Base-by-base conservation (phyloP, 306 rosid genomes). In the Pyrus betulifolia region DNA sequence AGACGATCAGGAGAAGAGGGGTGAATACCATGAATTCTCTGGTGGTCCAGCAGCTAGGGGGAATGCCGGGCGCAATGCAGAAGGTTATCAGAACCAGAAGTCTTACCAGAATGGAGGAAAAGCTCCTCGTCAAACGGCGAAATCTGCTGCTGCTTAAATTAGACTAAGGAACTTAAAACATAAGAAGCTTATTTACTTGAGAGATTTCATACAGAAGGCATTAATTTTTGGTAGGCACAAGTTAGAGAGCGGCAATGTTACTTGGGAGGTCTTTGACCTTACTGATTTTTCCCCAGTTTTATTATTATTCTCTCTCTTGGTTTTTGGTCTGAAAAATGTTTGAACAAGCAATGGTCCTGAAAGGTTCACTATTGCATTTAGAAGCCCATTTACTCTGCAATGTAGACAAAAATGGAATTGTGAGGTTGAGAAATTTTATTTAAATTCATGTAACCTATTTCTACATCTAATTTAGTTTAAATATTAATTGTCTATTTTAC, bases 1-100 rank as follows among this genome's bases (percentile, higher is more conserved):
- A 82, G 86, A 87, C 17, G 97, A 93, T 45, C 80, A 76, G 22
- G 95, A 90, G 72, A 88, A 72, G 80, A 88, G 71, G 82, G 86
- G 89, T 3, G 76, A 8, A 31, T 31, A 31, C 3, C 45, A 82
- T 7, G 93, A 90, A 44, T 86, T 84, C 78, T 70, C 89, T 14
- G 83, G 89, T 14, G 83, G 89, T 49, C 80, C 88, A 27, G 70
- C 91, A 22, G 70, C 90, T 44, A 82, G 83, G 74, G 82, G 69
- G 38, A 85, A 73, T 67, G 54, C 22, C 3, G 86, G 81, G 4
- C 86, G 79, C 76, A 83, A 82, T 62, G 91, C 75, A 40, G 96
- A 86, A 35, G 40, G 74, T 74, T 35, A 66, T 35, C 11, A 87
- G 60, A 83, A 66, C 42, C 11, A 84, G 54, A 86, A 83, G 79